Base-by-base conservation (phyloP, 208 protist genomes). In the Crithidia brevicula region DNA sequence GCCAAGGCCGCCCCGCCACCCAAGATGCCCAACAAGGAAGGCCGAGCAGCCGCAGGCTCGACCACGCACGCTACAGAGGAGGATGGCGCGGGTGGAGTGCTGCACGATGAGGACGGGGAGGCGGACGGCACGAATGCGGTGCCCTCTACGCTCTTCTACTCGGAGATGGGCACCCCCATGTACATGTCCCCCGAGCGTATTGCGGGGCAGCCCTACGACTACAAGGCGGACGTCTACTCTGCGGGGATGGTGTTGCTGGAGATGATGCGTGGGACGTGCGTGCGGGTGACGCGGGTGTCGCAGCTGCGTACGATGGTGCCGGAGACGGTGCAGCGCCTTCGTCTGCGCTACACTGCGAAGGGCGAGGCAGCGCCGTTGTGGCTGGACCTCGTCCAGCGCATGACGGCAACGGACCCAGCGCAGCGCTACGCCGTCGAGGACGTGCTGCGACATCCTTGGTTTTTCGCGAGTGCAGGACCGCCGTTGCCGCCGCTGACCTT, bases 131-230 rank as follows among this genome's bases (percentile, higher is more conserved):
- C 38, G 18, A 53, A 40, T 34, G n/a, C 38, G 15, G 42, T 54
- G 22, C 45, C 54, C 30, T 66, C 51, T 40, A 53, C 49, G 2
- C 61, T 90, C 46, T 88, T 93, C 61, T 65, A 88, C 61, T 91
- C 80, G 23, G 67, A 79, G 64, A 67, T 88, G 36, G 83, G 88
- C 23, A 92, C 81, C 9, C 72, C 76, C 13, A 77, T 82, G 59
- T 91, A 94, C 81, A 88, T 88, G 81, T 83, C 86, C 3, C 91
- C 91, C 7, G 89, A 95, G 78, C 79, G 85, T 4, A 74, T 95
- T 27, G 42, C 40, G 13, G 50, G 54, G 47, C 71, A 88, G 49
- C 63, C 67, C 27, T 95, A 95, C 71, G 72, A 81, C 72, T 82
- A 76, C 71, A 81, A 85, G 30, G 85, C 88, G 2, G 91, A 96